phyloP scores from a whole-genome alignment of 176 grass and related monocot genomes.

The Triticum turgidum region DNA sequence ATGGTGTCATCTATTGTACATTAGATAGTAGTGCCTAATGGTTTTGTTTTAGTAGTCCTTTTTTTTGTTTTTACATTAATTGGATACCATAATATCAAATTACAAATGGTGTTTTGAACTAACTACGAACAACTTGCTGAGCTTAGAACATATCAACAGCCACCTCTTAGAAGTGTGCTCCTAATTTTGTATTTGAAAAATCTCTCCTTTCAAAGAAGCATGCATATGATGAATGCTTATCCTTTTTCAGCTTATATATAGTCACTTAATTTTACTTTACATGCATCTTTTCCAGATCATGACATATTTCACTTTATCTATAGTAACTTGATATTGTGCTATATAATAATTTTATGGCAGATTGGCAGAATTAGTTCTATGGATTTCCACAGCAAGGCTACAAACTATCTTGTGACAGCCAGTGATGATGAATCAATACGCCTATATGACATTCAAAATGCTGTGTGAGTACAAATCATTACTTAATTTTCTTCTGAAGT shows the following conservation, averaged over 20 bases:
- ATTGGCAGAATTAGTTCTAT: conserved; percentile 98
- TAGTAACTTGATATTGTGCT: conserved; percentile 9
- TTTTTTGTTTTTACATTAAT: neutral
- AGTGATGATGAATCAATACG: conserved; percentile 97
- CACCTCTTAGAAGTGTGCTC: neutral
- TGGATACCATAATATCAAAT: neutral
- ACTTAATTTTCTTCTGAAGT: neutral
- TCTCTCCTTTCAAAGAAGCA: neutral
- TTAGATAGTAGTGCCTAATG: neutral
- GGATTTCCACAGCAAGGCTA: conserved; percentile 86
- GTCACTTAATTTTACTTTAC: neutral
- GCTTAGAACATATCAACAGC: neutral
- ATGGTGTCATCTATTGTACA: neutral
- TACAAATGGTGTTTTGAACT: neutral
- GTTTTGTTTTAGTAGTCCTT: neutral
- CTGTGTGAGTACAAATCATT: conserved; percentile 51
- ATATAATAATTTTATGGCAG: conserved; percentile 40
- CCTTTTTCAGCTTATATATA: neutral
- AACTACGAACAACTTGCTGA: neutral
- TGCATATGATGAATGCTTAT: neutral
- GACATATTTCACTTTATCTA: conserved; percentile 9
- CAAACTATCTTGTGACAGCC: conserved; percentile 88
- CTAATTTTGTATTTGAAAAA: neutral
- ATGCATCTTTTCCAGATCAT: conserved; percentile 10
- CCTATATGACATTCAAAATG: conserved; percentile 92